A percentile compares a stretch with the other conserved stretches of the same genome.
phyloP scores from a whole-genome alignment of 805 yeast species.

The Cyberlindnera samutprakarnensis region DNA sequence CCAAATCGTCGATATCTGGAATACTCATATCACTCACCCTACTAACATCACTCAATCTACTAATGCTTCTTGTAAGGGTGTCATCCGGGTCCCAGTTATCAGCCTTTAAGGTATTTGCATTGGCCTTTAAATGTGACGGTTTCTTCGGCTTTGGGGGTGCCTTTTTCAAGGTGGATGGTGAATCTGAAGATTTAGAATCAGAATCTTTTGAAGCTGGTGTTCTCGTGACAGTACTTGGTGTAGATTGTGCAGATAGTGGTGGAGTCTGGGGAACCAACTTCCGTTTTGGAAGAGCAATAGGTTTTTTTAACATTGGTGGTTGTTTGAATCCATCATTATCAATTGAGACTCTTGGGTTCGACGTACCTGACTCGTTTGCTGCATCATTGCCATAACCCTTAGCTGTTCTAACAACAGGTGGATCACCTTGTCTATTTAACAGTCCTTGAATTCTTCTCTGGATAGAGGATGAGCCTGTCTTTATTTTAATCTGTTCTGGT shows the following conservation, averaged over 20 bases:
- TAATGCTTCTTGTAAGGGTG: conserved; percentile 7
- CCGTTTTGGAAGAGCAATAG: conserved; percentile 11
- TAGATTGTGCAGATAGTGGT: conserved; percentile 20
- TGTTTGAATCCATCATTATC: conserved; percentile 23
- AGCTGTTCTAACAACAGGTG: conserved; percentile 55
- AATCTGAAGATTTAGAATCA: conserved; percentile 3
- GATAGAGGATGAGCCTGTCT: conserved; percentile 19
- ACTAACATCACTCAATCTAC: conserved; percentile 4
- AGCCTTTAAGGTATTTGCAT: conserved; percentile 2
- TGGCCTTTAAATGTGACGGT: conserved; percentile 44
- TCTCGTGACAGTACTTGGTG: conserved; percentile 20
- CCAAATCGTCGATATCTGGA: conserved; percentile 53
- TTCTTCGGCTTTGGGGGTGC: conserved; percentile 59
- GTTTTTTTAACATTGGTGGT: conserved; percentile 14
- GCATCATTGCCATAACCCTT: conserved; percentile 78
- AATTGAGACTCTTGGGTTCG: conserved; percentile 2
- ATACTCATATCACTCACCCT: conserved; percentile 33
- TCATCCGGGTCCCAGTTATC: conserved; percentile 2
- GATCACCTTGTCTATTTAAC: conserved; percentile 29
- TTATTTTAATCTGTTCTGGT: conserved; percentile 3
- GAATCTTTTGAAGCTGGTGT: conserved; percentile 8
- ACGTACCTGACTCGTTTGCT: not conserved
- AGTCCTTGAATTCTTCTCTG: conserved; percentile 23
- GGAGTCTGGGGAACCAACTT: conserved; percentile 15
- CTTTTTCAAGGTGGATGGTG: conserved; percentile 17